phyloP scores from a whole-genome alignment of 2,329 filamentous ascomycete genomes.

The Colletotrichum siamense region DNA sequence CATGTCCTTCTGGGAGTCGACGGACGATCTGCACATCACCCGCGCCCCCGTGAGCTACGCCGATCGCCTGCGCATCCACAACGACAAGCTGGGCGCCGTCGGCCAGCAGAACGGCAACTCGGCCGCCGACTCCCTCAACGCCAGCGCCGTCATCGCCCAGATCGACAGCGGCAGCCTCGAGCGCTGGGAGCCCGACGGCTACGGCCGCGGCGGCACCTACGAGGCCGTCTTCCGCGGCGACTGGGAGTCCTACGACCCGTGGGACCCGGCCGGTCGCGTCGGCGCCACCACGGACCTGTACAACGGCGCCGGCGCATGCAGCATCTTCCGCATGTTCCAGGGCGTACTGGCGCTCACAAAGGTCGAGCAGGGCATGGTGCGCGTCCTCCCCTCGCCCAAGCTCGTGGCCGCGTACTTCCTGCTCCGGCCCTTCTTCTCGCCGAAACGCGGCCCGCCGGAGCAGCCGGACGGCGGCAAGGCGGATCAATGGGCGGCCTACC shows the following conservation, averaged over 20 bases:
- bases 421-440: constrained; percentile 52
- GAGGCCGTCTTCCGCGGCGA: constrained; percentile 68
- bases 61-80: constrained; percentile 63
- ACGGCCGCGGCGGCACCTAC: constrained; percentile 66
- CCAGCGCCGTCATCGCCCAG: constrained; percentile 58
- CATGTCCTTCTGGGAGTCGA: constrained; percentile 57
- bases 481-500: constrained; percentile 53
- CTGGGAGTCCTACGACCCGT: constrained; percentile 80
- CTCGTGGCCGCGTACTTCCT: constrained; percentile 54
- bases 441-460: constrained; percentile 30
- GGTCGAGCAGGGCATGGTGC: constrained; percentile 50
- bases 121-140: constrained; percentile 48
- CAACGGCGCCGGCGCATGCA: constrained; percentile 74
- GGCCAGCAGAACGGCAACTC: constrained; percentile 31
- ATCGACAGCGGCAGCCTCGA: constrained; percentile 70
- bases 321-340: constrained; percentile 79
- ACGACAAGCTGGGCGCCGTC: constrained; percentile 23
- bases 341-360: constrained; percentile 74
- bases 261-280: constrained; percentile 72
- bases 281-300: constrained; percentile 72
- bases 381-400: constrained; percentile 53
- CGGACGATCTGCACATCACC: constrained; percentile 49
- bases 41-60: constrained; percentile 63
- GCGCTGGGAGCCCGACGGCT: constrained; percentile 70
- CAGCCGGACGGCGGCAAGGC: constrained; percentile 25